A percentile compares a stretch with the other conserved stretches of the same genome.
These are phyloP conservation scores for Capsicum rhomboideum DNA, from an alignment of 257 asterid genomes.

Conservation along the genomic window DNA sequence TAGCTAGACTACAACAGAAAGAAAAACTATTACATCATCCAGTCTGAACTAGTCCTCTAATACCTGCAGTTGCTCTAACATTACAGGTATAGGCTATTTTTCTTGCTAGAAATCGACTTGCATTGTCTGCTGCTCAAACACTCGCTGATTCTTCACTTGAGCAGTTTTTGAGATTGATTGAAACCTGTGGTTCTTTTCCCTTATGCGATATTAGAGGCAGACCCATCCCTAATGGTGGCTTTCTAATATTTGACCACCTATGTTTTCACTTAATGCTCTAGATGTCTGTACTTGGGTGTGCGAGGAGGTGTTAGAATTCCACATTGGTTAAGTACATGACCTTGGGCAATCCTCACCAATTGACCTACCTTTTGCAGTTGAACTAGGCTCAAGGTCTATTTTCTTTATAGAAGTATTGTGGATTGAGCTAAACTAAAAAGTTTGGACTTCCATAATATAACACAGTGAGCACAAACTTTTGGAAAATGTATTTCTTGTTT, in stretches of 20 bases:
- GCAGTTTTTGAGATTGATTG: not conserved
- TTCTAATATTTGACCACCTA: not conserved
- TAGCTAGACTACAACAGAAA: no score
- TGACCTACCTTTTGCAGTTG: not conserved
- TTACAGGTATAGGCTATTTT: no score
- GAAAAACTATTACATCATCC: no score
- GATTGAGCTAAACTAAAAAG: not conserved
- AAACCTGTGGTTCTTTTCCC: not conserved
- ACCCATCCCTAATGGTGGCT: not conserved
- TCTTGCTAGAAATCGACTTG: no score
- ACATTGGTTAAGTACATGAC: not conserved
- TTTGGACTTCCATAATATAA: not conserved
- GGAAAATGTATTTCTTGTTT: not conserved
- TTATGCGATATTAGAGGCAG: not conserved
- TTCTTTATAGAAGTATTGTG: not conserved
- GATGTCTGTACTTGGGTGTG: not conserved
- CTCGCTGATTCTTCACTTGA: no score
- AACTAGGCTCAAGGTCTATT: not conserved
- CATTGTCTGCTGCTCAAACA: no score
- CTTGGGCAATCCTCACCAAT: not conserved
- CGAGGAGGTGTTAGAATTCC: not conserved
- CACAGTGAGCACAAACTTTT: not conserved
- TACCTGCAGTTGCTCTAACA: no score
- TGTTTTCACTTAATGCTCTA: not conserved
- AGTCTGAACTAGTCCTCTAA: no score